Base-by-base conservation (phyloP, 129 eudicot genomes). In the Pittosporum tobira region DNA sequence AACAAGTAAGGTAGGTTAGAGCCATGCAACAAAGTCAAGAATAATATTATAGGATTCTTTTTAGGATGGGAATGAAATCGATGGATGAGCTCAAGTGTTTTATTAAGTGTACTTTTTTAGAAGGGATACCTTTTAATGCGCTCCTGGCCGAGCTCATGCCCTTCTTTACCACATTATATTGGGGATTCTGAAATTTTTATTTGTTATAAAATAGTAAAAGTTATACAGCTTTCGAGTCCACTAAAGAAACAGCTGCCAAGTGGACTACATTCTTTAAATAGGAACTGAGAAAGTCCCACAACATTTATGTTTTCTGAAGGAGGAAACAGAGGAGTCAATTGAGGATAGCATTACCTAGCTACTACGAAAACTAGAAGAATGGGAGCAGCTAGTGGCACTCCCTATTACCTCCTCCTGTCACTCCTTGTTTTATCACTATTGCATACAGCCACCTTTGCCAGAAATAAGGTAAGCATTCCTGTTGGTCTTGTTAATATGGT, bases 391-490 rank as follows among this genome's bases (percentile, higher is more conserved):
- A 48, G 48, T 69, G 72, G 71, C 73, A 52, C 74, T 59, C 45
- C 74, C 66, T 59, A 78, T 75, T 73, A 58, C 72, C 58, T 81
- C 75, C 76, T 77, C 22, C 27, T 72, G 18, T 54, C 71, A 20
- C 64, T 77, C 57, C 61, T 73, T 50, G 49, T 72, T 69, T 55
- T 70, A 40, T 66, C 83, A 69, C 75, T 89, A 57, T 67, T 79
- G 65, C 60, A 71, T 67, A 81, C 67, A 63, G 83, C 96, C 77
- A 75, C 81, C 45, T 66, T 70, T 66, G 81, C 91, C 57, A 20
- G 73, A 49, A 74, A 81, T 81, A 84, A 75, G 78, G 96, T 84
- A 74, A 71, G 79, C 82, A 73, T 61, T 64, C 68, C n/a, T 29
- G 0, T 56, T 56, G 31, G 61, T 45, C 22, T 7, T 37, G 9